A percentile compares a stretch with the other conserved stretches of the same genome.
These are phyloP conservation scores for Papiliotrema flavescens DNA, from an alignment of 1,284 basidiomycete genomes.

Conservation along the genomic window DNA sequence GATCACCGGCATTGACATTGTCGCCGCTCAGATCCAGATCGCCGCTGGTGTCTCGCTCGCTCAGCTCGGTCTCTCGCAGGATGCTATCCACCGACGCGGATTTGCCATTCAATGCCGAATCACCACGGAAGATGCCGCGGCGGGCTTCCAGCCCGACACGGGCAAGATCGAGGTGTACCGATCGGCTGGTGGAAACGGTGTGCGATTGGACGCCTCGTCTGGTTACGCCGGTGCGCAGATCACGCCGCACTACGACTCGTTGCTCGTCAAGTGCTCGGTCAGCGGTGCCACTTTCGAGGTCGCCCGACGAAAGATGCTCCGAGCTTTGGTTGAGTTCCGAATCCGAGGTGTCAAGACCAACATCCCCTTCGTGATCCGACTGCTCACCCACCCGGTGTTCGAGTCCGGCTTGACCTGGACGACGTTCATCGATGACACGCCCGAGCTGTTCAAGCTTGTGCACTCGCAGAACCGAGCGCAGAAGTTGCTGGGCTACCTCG, in stretches of 20 bases:
- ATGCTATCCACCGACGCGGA: conserved; percentile 91
- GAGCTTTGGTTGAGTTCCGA: conserved; percentile 97
- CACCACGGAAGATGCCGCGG: conserved; percentile 94
- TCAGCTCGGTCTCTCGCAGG: conserved; percentile 94
- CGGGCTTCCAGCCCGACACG: conserved; percentile 94
- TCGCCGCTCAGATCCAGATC: conserved; percentile 97
- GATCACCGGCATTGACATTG: conserved; percentile 97
- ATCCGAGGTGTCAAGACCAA: conserved; percentile 99
- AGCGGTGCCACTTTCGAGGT: conserved; percentile 98
- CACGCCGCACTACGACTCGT: conserved; percentile 98
- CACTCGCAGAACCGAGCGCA: conserved; percentile 98
- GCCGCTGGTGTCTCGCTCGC: conserved; percentile 93
- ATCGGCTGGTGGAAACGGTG: conserved; percentile 97
- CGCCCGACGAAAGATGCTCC: conserved; percentile 96
- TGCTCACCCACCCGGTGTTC: conserved; percentile 97
- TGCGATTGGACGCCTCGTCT: conserved; percentile 93
- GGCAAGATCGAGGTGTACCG: conserved; percentile 99
- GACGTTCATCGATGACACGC: conserved; percentile 99
- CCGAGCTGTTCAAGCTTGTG: conserved; percentile 96
- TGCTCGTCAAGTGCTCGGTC: conserved; percentile 94
- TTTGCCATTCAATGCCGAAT: conserved; percentile 99
- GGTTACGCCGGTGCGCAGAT: conserved; percentile 99
- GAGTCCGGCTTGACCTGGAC: conserved; percentile 98
- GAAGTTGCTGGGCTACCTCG: conserved; percentile 93
- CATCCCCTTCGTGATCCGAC: conserved; percentile 97